These are phyloP conservation scores for Zymoseptoria crescenta DNA, from an alignment of 2,329 filamentous ascomycete genomes.

Conservation along the genomic window DNA sequence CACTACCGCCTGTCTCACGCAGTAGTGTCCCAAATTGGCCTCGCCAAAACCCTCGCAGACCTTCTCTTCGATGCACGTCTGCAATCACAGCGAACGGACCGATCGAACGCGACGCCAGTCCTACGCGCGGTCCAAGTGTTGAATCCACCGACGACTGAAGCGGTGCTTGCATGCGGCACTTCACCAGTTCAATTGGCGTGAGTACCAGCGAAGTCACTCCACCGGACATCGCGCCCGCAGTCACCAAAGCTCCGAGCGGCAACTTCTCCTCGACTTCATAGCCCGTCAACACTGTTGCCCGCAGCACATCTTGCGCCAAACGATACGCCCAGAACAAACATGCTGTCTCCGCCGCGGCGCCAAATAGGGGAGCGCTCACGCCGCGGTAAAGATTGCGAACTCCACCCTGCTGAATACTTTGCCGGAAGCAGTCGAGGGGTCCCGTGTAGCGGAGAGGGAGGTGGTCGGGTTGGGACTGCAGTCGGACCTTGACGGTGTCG, in stretches of 20 bases:
- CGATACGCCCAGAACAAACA: slow-evolving; percentile 89
- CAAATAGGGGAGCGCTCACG: slow-evolving; percentile 82
- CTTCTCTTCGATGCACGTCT: slow-evolving; percentile 74
- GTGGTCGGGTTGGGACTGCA: slow-evolving; percentile 89
- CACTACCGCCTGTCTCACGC: slow-evolving; percentile 84
- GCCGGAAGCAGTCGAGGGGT: slow-evolving; percentile 85
- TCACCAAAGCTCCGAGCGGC: slow-evolving; percentile 65
- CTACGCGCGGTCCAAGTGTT: slow-evolving; percentile 11
- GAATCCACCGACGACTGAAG: slow-evolving; percentile 28
- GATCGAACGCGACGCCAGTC: slow-evolving; percentile 13
- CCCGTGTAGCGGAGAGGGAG: slow-evolving; percentile 75
- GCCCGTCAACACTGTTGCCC: slow-evolving; percentile 48
- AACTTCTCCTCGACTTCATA: slow-evolving; percentile 44
- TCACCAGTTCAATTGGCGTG: slow-evolving; percentile 92
- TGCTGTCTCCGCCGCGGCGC: slow-evolving; percentile 86
- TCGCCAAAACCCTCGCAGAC: slow-evolving; percentile 83
- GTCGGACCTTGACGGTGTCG: slow-evolving; percentile 93
- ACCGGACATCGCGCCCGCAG: slow-evolving; percentile 78
- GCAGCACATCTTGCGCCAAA: slow-evolving; percentile 50
- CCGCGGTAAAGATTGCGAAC: slow-evolving; percentile 78
- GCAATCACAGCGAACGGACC: slow-evolving; percentile 62
- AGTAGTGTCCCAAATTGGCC: slow-evolving; percentile 91
- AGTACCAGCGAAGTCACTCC: slow-evolving; percentile 84
- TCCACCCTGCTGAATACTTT: slow-evolving; percentile 75
- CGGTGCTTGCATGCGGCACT: slow-evolving; percentile 94